These are phyloP conservation scores for Dioscorea dumetorum DNA, from an alignment of 106 monocot genomes.

Conservation along the genomic window DNA sequence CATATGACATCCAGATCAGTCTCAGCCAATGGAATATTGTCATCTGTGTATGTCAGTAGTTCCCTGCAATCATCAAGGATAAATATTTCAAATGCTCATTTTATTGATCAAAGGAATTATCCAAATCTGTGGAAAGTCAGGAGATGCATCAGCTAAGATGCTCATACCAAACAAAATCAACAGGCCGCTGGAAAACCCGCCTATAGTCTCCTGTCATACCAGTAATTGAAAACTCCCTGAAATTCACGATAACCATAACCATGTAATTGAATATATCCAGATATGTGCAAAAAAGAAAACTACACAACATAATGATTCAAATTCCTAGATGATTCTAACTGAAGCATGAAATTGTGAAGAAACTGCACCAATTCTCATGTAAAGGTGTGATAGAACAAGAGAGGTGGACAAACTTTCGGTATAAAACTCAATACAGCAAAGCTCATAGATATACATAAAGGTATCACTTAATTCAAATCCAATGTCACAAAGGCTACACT, in stretches of 20 bases:
- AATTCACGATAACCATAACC: not conserved
- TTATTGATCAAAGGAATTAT: too few relatives aligned
- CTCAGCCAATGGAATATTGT: slow-evolving; percentile 40
- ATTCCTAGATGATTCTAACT: too few relatives aligned
- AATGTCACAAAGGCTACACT: slow-evolving; percentile 15
- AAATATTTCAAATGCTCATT: not conserved
- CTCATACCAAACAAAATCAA: slow-evolving; percentile 65
- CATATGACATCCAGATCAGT: slow-evolving; percentile 70
- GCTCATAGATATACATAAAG: too few relatives aligned
- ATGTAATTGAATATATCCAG: too few relatives aligned
- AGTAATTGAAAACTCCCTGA: slow-evolving; percentile 89
- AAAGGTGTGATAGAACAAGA: too few relatives aligned
- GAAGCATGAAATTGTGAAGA: too few relatives aligned
- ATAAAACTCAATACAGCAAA: too few relatives aligned
- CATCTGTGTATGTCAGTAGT: slow-evolving; percentile 52
- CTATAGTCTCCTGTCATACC: slow-evolving; percentile 79
- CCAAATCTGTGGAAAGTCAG: too few relatives aligned
- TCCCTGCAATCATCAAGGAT: slow-evolving; percentile 45
- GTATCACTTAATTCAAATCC: not conserved
- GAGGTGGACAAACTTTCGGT: too few relatives aligned
- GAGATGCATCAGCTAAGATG: not conserved
- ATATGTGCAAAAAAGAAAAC: too few relatives aligned
- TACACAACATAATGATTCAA: too few relatives aligned
- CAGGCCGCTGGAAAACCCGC: slow-evolving; percentile 70
- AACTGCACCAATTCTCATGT: too few relatives aligned